Base-by-base conservation (phyloP, 495 filamentous ascomycete genomes). In the Amniculicola lignicola region DNA sequence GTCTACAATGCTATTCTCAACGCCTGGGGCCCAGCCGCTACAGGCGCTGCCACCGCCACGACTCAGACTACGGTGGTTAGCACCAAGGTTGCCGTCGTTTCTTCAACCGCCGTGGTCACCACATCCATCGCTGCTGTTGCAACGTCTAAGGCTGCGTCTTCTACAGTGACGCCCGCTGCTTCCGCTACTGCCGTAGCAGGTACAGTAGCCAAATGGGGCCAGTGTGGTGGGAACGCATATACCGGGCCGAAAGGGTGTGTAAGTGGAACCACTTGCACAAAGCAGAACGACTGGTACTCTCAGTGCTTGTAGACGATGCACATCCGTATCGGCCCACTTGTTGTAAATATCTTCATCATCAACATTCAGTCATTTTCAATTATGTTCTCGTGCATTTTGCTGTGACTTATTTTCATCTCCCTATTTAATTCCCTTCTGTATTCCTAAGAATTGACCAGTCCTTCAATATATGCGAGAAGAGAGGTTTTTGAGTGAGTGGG, bases 1-100 rank as follows among this genome's bases (percentile, higher is more conserved):
- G 36, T 51, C 12, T 58, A 58, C 35, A 43, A 51, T 22, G 54
- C 54, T 9, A 58, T 51, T 28, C 36, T 58, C 4, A 25, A 29
- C 23, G 52, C 42, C n/a, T 56, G 52, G 52, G 52, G 44, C n/a
- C 22, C 52, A 7, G 41, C 35, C 5, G n/a, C 52, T 11, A 14
- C 41, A n/a, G 33, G 23, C 5, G n/a, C 5, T 4, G 4, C 23
- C n/a, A 9, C 18, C 18, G 15, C 44, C 24, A 41, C 49, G 21
- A 21, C 29, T 33, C 33, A 15, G 31, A 12, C 11, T 33, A 33
- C 7, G n/a, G 29, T 33, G n/a, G 29, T 9, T n/a, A 9, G 29
- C n/a, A 33, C 29, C 9, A 33, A 33, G 29, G 29, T n/a, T 33
- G 7, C 29, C n/a, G 29, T 33, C 29, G 29, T 33, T 33, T 33